Conservation (phyloP, 2,329 filamentous ascomycete species). For the Magnaporthales sp. region DNA sequence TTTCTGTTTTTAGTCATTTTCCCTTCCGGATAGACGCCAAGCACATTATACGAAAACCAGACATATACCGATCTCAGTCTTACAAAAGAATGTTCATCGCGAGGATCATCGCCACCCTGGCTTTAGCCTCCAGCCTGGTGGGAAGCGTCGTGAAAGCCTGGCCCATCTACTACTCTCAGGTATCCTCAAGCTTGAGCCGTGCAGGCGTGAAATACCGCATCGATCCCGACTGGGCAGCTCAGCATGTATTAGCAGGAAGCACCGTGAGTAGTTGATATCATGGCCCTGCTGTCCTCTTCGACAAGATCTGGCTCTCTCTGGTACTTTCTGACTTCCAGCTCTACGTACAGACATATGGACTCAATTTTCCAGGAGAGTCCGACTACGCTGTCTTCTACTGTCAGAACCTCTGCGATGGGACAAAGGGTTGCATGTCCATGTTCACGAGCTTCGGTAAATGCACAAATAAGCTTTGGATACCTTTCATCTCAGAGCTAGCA, state of each 20-base stretch:
- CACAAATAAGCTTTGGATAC: no score
- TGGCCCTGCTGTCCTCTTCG: not conserved
- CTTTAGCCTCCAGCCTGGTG: not conserved
- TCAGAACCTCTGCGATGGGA: conserved; percentile 2
- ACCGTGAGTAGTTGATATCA: not conserved
- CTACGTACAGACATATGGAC: not conserved
- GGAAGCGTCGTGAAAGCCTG: not conserved
- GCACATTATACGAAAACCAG: not conserved
- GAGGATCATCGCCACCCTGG: not conserved
- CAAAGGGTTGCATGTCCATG: not conserved
- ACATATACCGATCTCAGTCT: not conserved
- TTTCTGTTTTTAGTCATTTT: not conserved
- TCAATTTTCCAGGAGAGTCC: not conserved
- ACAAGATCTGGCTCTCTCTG: not conserved
- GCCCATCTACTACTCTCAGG: conserved; percentile 1
- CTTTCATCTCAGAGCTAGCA: not conserved
- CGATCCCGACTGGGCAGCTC: not conserved
- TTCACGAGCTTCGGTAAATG: not conserved
- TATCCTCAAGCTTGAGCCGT: not conserved
- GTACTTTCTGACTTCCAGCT: not conserved
- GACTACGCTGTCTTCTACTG: conserved; percentile 1
- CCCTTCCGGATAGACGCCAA: not conserved
- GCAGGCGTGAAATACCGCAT: not conserved
- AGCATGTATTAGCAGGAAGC: not conserved
- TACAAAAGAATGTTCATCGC: not conserved